phyloP scores from a whole-genome alignment of 441 rosid species.

The Macaranga tanarius region DNA sequence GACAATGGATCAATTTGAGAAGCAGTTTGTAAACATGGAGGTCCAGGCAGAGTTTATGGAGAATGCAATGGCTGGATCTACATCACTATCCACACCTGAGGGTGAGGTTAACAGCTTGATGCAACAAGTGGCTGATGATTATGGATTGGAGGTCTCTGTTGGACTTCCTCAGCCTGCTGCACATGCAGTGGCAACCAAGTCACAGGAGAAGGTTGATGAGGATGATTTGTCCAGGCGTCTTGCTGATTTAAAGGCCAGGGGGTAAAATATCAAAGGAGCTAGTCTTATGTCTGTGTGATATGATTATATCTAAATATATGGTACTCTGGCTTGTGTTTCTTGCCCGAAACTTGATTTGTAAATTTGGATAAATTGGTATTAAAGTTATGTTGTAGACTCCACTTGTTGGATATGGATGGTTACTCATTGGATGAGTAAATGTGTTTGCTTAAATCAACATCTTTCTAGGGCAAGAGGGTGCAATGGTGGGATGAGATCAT shows the following conservation, averaged over 20 bases:
- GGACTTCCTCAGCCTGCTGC: slow-evolving; percentile 91
- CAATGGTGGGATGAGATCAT: background rate
- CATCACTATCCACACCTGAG: slow-evolving; percentile 86
- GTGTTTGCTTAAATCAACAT: background rate
- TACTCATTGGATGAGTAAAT: background rate
- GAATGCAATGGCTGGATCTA: slow-evolving; percentile 94
- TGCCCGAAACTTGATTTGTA: slow-evolving; percentile 30
- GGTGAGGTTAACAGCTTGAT: slow-evolving; percentile 92
- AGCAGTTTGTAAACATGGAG: slow-evolving; percentile 96
- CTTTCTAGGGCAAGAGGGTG: too few relatives aligned
- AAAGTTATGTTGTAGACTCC: slow-evolving; percentile 21
- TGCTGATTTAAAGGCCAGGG: slow-evolving; percentile 87
- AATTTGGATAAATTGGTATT: slow-evolving; percentile 29
- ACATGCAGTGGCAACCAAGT: slow-evolving; percentile 67
- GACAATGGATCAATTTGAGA: slow-evolving; percentile 91
- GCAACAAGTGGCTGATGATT: slow-evolving; percentile 94
- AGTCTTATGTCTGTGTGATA: slow-evolving; percentile 11
- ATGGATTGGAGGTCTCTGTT: slow-evolving; percentile 86
- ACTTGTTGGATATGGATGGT: slow-evolving; percentile 20
- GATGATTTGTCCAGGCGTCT: slow-evolving; percentile 89
- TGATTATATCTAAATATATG: slow-evolving; percentile 13
- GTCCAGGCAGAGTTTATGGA: slow-evolving; percentile 97
- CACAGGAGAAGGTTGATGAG: slow-evolving; percentile 79
- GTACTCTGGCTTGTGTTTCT: slow-evolving; percentile 19
- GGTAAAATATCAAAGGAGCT: slow-evolving; percentile 35